Percentiles rank a stretch among this genome's conserved stretches.
phyloP scores from a whole-genome alignment of 139 green algal genomes.

The Pycnococcus provasolii region DNA sequence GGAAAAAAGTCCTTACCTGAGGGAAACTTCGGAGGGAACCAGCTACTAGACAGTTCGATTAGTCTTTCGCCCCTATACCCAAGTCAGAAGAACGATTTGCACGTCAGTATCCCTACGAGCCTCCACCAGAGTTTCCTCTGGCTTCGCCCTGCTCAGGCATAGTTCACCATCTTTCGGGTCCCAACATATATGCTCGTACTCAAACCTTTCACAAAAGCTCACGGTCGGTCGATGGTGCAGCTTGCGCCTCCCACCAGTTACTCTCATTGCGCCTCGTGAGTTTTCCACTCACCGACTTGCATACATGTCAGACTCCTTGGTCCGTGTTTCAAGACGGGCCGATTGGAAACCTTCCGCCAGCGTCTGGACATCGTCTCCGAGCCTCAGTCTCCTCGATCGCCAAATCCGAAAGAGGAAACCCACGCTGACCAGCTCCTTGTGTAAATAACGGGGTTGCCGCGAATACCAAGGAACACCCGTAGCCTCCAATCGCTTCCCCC shows the following conservation, averaged over 20 bases:
- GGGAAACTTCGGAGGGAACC: slow-evolving; percentile 89
- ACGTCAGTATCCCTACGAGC: slow-evolving; percentile 90
- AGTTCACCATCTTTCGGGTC: slow-evolving; percentile 93
- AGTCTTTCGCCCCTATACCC: slow-evolving; percentile 96
- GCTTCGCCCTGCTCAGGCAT: slow-evolving; percentile 86
- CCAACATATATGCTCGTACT: slow-evolving; percentile 76
- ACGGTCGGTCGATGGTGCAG: slow-evolving; percentile 77
- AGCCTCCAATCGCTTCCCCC: slow-evolving; percentile 70
- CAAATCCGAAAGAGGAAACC: slow-evolving; percentile 58
- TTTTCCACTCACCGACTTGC: slow-evolving; percentile 77
- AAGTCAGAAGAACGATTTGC: slow-evolving; percentile 94
- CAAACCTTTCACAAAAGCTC: slow-evolving; percentile 78
- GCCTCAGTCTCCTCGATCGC: slow-evolving; percentile 52
- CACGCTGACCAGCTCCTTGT: slow-evolving; percentile 67
- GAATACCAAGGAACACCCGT: slow-evolving; percentile 41
- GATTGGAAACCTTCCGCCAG: slow-evolving; percentile 65
- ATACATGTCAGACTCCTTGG: slow-evolving; percentile 91
- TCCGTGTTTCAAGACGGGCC: slow-evolving; percentile 93
- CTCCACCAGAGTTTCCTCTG: slow-evolving; percentile 88
- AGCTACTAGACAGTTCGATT: slow-evolving; percentile 97
- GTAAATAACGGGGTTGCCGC: background rate
- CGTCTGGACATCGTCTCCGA: slow-evolving; percentile 56
- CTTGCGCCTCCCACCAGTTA: slow-evolving; percentile 60
- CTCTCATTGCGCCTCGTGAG: slow-evolving; percentile 81
- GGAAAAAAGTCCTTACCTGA: background rate